Base-by-base conservation (phyloP, 352 stramenopile genomes). In the Phytophthora uliginosa region DNA sequence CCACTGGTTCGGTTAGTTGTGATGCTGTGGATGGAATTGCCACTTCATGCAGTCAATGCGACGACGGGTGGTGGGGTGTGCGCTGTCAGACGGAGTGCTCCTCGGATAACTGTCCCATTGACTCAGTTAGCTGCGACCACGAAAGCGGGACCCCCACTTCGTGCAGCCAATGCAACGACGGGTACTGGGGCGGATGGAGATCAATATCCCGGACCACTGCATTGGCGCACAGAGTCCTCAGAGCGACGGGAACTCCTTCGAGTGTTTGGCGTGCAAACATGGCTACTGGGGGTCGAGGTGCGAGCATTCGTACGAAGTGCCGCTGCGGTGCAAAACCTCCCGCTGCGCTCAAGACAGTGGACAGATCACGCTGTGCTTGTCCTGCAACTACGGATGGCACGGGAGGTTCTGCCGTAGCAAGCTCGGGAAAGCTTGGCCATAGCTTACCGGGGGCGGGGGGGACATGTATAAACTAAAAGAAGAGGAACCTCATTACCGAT, bases 331-430 rank as follows among this genome's bases (percentile, higher is more conserved):
- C 22, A 33, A 17, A 18, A 54, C n/a, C 9, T 54, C 48, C 22
- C 48, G 48, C 2, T 54, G 48, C 22, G 48, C 48, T n/a, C n/a
- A 54, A 54, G 48, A 33, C 10, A 54, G 22, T 10, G 48, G 48
- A 10, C 3, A 33, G 18, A 9, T 54, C 13, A n/a, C n/a, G 1
- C 33, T 54, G 48, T 54, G 48, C 7, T n/a, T 54, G n/a, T 31
- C n/a, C 4, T 54, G 48, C 48, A 54, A 33, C 20, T 54, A 54
- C 48, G 48, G 48, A 8, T 54, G 48, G 48, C 48, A 54, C 5
- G 48, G 48, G 4, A 20, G 48, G 4, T 31, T 33, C 4, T 54
- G 48, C 20, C 3, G 8, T 0, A 54, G 48, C 48, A 54, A 33
- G 18, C 22, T 54, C 20, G 48, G 48, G 4, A 54, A 15, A 31